phyloP scores from a whole-genome alignment of 768 basidiomycete species.

The Rhodosporidiobolus sp. region DNA sequence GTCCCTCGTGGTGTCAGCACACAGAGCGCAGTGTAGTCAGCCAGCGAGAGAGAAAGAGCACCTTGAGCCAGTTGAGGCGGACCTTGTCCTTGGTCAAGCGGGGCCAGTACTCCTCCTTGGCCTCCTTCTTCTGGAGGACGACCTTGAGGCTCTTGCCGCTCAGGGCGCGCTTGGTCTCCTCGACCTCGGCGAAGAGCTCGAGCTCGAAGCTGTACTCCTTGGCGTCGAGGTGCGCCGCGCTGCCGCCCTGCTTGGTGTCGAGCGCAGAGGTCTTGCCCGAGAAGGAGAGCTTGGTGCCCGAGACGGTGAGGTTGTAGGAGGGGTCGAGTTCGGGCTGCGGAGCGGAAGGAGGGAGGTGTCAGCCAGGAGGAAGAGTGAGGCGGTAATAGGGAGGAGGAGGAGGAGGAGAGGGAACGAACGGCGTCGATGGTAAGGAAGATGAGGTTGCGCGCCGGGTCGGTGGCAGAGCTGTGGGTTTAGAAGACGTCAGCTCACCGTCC shows the following conservation, averaged over 20 bases:
- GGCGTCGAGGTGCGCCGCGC: conserved; percentile 52
- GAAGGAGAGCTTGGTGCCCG: conserved; percentile 49
- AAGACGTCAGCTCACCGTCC: background rate
- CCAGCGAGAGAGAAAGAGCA: background rate
- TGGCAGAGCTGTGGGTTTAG: conserved; percentile 44
- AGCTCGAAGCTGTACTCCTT: conserved; percentile 72
- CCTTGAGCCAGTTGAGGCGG: conserved; percentile 73
- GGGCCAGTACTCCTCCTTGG: conserved; percentile 79
- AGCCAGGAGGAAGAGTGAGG: no score
- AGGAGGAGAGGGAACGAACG: no score
- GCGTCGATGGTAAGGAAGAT: conserved; percentile 37
- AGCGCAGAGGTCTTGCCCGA: conserved; percentile 46
- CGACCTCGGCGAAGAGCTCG: conserved; percentile 70
- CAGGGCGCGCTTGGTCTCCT: conserved; percentile 63
- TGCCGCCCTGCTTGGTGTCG: conserved; percentile 28
- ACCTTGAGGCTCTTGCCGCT: conserved; percentile 66
- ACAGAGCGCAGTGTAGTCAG: background rate
- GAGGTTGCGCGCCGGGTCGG: conserved; percentile 48
- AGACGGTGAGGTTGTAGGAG: conserved; percentile 42
- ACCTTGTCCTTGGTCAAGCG: conserved; percentile 84
- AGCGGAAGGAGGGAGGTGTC: no score
- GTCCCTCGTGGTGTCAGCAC: no score
- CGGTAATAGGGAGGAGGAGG: no score
- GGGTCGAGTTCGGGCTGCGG: conserved; percentile 29
- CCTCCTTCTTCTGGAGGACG: conserved; percentile 76